These are phyloP conservation scores for Eucalyptus leucophloia DNA, from an alignment of 345 rosid genomes.

Conservation along the genomic window DNA sequence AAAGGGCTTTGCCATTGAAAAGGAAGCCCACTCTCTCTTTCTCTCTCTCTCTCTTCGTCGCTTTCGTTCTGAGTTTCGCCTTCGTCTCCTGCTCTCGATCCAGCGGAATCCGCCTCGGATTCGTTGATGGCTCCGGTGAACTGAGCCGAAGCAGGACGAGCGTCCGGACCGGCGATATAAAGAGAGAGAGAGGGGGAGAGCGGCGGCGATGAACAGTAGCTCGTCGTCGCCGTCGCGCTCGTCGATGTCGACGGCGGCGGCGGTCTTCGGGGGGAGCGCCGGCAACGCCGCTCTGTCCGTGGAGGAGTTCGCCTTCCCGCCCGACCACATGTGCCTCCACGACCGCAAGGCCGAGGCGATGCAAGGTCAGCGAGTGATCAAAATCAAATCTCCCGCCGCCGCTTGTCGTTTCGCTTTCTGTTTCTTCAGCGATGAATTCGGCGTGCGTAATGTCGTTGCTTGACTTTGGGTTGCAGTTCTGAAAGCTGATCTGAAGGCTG, in stretches of 20 bases:
- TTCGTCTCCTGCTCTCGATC: neutral
- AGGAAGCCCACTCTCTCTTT: neutral
- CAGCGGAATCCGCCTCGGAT: neutral
- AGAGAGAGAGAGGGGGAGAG: neutral
- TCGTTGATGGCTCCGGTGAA: neutral
- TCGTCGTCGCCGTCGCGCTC: conserved; percentile 59
- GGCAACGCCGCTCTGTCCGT: conserved; percentile 19
- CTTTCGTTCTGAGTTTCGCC: neutral
- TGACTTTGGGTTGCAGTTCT: conserved; percentile 28
- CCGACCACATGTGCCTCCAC: conserved; percentile 51
- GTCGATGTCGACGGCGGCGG: conserved; percentile 60
- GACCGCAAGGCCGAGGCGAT: conserved; percentile 56
- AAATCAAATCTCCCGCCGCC: neutral
- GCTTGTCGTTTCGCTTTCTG: neutral
- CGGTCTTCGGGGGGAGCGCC: conserved; percentile 45
- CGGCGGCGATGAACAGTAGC: conserved; percentile 31
- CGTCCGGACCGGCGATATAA: neutral
- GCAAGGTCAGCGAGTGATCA: conserved; percentile 10
- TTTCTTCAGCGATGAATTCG: neutral
- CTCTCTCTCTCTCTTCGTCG: neutral
- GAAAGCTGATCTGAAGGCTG: conserved; percentile 66
- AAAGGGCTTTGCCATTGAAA: neutral
- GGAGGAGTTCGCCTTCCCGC: conserved; percentile 59
- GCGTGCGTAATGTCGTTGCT: neutral
- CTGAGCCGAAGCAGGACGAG: neutral